These are phyloP conservation scores for Fabrea salina DNA, from an alignment of 169 alveolate genomes.

Conservation along the genomic window DNA sequence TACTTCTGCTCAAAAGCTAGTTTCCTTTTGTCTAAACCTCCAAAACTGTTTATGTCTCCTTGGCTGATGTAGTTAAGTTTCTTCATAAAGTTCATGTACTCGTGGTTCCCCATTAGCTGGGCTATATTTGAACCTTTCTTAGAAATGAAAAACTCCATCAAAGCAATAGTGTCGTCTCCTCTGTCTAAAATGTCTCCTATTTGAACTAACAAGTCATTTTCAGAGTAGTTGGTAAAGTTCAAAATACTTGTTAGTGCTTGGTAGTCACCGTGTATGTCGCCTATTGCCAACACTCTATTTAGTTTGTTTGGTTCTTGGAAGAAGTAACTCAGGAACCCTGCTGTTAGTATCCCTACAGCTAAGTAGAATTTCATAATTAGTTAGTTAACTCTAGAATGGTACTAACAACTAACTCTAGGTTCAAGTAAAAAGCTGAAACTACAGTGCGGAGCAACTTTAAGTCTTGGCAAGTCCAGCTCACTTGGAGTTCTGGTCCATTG, in stretches of 20 bases:
- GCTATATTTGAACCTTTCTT: background rate
- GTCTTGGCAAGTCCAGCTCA: background rate
- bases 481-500: background rate
- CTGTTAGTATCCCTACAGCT: too few relatives aligned
- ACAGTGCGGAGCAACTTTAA: background rate
- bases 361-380: too few relatives aligned
- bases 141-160: background rate
- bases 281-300: slow-evolving; percentile 6
- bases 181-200: background rate
- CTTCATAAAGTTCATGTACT: background rate
- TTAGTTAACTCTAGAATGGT: background rate
- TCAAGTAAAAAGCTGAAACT: background rate
- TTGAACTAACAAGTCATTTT: background rate
- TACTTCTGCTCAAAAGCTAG: background rate
- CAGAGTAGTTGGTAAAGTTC: background rate
- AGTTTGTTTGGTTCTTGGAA: too few relatives aligned
- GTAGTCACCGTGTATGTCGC: slow-evolving; percentile 6
- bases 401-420: background rate
- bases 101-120: slow-evolving; percentile 25
- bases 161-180: background rate
- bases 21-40: slow-evolving; percentile 2
- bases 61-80: background rate
- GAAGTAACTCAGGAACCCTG: too few relatives aligned
- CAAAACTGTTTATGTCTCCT: background rate
- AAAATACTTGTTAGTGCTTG: background rate